Evolutionary conservation across 495 filamentous ascomycete genomes (phyloP), one percentile per base, ranked within the genome.

Genomic region (Penicillium arizonense): DNA sequence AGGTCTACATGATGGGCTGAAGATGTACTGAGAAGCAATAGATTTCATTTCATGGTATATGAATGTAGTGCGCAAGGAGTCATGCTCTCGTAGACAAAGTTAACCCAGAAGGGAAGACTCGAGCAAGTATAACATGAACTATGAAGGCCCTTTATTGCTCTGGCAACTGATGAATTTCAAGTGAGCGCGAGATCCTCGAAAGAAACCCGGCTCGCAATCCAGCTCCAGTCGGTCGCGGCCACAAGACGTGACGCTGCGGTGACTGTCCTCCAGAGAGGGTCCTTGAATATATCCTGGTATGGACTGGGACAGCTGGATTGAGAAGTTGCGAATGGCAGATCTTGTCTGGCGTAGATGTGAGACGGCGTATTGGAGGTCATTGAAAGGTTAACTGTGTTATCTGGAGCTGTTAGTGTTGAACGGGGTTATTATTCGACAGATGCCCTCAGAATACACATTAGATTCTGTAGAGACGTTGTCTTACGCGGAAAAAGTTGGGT

Each of bases 41-140:
- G 14, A 48, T 48, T 48, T 24, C 13, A 48, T 48, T 48, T n/a
- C 13, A 36, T 35, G 4, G 32, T 52, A 24, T 46, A 34, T 30
- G 21, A 68, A 75, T 73, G 75, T 75, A 70, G 70, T 74, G 73
- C 74, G 68, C 74, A 76, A 76, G 74, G 74, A 77, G 74, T 74
- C 74, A 76, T 75, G 74, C 73, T 76, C 72, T 77, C 61, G 74
- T 77, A 66, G 57, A 52, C 52, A 58, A 52, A 57, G 40, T 59
- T 10, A 52, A 55, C 35, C 51, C 47, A 32, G 35, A 52, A 45
- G 36, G 53, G 53, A 52, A 58, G 52, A 61, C 58, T 58, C 58
- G 60, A 69, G 67, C 62, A 70, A 61, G 58, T 58, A 55, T 52
- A 68, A 71, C 74, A 77, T 74, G 74, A 74, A 77, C 74, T 77